Conservation (phyloP, 78 protist species). For the Blattamonas nauphoetae region DNA sequence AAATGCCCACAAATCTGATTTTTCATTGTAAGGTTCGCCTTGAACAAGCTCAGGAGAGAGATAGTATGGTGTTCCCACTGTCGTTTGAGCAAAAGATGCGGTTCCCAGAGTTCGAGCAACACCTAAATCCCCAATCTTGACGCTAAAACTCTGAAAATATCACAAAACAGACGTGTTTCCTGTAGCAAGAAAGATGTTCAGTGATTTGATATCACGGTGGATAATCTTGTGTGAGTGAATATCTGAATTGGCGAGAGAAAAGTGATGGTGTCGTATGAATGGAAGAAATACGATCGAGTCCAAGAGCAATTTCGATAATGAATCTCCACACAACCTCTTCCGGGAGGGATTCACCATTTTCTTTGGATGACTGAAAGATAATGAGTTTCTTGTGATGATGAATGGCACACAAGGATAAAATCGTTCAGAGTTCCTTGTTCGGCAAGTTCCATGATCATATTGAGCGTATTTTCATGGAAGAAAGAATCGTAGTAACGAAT, state of each 20-base stretch:
- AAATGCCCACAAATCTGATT: constrained; percentile 44
- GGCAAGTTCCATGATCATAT: neutral
- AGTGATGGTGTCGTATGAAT: neutral
- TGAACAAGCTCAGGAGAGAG: neutral
- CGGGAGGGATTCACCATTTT: neutral
- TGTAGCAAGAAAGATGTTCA: neutral
- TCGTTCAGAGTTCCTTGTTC: neutral
- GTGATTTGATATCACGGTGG: constrained; percentile 12
- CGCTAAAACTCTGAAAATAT: neutral
- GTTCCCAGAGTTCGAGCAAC: neutral
- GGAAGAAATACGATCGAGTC: neutral
- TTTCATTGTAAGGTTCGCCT: neutral
- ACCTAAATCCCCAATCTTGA: constrained; percentile 16
- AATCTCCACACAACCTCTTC: constrained; percentile 21
- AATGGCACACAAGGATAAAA: neutral
- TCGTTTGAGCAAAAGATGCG: neutral
- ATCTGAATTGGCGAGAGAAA: neutral
- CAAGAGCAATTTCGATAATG: constrained; percentile 1
- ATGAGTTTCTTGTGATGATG: neutral
- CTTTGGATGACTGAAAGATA: neutral
- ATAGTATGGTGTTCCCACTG: constrained; percentile 11
- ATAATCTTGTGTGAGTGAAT: neutral
- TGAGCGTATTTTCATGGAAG: neutral
- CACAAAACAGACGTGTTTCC: neutral
- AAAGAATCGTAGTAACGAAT: neutral